Base-by-base conservation (phyloP, 2,329 filamentous ascomycete species). In the Harringtonia aguacate region DNA sequence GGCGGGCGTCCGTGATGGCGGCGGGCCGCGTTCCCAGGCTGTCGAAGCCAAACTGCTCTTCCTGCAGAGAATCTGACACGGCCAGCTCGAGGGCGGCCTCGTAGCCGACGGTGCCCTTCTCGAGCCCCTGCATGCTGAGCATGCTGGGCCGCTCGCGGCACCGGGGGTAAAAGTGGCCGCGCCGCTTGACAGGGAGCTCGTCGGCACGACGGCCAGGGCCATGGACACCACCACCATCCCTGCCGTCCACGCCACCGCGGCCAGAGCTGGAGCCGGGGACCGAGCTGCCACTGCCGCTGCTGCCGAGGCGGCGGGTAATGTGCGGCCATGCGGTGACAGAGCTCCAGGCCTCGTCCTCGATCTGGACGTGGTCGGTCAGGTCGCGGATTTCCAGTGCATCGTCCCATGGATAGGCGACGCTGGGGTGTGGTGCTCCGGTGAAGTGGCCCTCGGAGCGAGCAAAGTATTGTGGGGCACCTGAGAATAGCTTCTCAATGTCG, bases 381-480 rank as follows among this genome's bases (percentile, higher is more conserved):
- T 84, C 79, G 44, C 74, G 68, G 51, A 81, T 77, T 52, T 70
- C 64, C 46, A 82, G 59, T 49, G 72, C 66, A 49, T 75, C 70
- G 57, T 85, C 77, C 72, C 79, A 84, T 2, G 80, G 81, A 56
- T 79, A 85, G 31, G 77, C 75, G 24, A 81, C 77, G 39, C 69
- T 76, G 20, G 81, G 79, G 52, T 77, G 72, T 20, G 75, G 74
- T 31, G 77, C 73, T 41, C 70, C 76, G 46, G 70, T 72, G 56
- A 69, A 74, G 58, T 79, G 73, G 33, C 74, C 73, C 52, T 77
- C 72, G 46, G 69, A 72, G 42, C 75, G 70, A 51, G 76, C 72
- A 58, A 78, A 79, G 64, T 81, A 86, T 57, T 84, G 80, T 50
- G 82, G 82, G 36, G 82, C 82, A n/a, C 82, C 81, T 22, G 81